Evolutionary conservation across 106 monocot genomes (phyloP).

Genomic region (Gastrodia elata): DNA sequence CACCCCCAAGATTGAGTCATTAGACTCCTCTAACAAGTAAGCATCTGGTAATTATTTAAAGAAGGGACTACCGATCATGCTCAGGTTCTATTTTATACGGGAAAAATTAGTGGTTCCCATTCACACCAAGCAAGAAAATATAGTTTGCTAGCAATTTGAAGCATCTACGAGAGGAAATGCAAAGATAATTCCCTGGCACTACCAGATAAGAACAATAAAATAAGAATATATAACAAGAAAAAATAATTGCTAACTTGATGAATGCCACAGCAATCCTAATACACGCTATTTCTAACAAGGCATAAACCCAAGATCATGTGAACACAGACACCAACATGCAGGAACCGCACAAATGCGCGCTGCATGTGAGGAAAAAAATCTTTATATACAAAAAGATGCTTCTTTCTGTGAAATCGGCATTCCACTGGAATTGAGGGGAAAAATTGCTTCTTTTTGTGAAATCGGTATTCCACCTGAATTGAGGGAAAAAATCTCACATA

Average conservation of each 20-base stretch:
- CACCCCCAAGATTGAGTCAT: neutral
- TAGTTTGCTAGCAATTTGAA: neutral
- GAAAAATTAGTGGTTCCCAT: neutral
- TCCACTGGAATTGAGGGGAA: neutral
- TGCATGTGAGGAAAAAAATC: neutral
- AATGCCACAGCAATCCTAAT: neutral
- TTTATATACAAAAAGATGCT: neutral
- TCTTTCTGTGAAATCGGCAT: too few relatives aligned
- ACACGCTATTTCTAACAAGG: neutral
- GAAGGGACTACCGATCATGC: neutral
- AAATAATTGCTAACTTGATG: neutral
- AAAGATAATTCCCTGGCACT: neutral
- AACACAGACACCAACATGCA: neutral
- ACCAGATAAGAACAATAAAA: neutral
- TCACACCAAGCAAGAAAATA: neutral
- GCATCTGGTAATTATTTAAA: neutral
- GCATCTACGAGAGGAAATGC: neutral
- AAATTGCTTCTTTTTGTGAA: neutral
- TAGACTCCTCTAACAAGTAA: neutral
- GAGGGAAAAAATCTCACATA: neutral
- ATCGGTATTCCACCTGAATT: neutral
- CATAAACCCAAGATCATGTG: neutral
- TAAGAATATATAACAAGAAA: neutral
- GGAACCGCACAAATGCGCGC: too few relatives aligned
- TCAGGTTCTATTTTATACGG: neutral